Percentiles rank a stretch among this genome's conserved stretches.
Conservation (phyloP, 345 rosid genomes). For the Tarenaya hassleriana region DNA sequence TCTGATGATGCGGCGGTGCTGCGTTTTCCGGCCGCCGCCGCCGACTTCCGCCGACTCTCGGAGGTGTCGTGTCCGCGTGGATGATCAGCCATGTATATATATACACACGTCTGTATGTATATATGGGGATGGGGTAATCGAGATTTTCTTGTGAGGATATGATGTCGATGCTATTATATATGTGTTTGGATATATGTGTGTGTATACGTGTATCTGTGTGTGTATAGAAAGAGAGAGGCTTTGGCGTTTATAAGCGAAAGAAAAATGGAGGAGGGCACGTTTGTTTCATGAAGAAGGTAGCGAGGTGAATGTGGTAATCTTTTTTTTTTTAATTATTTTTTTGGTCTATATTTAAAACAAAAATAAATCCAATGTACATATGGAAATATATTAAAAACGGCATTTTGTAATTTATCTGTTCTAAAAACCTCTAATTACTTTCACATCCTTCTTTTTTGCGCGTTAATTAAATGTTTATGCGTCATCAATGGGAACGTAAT, state of each 20-base stretch:
- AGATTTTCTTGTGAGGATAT: slow-evolving; percentile 22
- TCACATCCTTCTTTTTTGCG: too few relatives aligned
- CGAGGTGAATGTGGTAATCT: slow-evolving; percentile 54
- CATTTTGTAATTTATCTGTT: too few relatives aligned
- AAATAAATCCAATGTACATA: not conserved
- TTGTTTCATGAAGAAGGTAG: slow-evolving; percentile 71
- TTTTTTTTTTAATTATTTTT: slow-evolving; percentile 22
- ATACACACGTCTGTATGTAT: slow-evolving; percentile 8
- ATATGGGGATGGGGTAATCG: too few relatives aligned
- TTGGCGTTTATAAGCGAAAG: slow-evolving; percentile 38
- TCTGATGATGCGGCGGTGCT: slow-evolving; percentile 15
- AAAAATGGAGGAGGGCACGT: slow-evolving; percentile 43
- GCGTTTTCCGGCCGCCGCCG: slow-evolving; percentile 22
- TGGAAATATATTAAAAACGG: not conserved
- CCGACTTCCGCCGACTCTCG: slow-evolving; percentile 41
- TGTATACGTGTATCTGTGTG: slow-evolving; percentile 3
- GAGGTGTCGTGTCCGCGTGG: slow-evolving; percentile 34
- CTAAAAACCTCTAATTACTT: too few relatives aligned
- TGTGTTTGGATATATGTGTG: slow-evolving; percentile 10
- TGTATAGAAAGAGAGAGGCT: slow-evolving; percentile 24
- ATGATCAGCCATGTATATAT: slow-evolving; percentile 47
- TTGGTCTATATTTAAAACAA: not conserved
- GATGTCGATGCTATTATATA: slow-evolving; percentile 2
- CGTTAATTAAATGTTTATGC: too few relatives aligned
- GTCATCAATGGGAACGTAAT: too few relatives aligned